Evolutionary conservation across 495 filamentous ascomycete genomes (phyloP).

Genomic region (Penicilliopsis zonata): DNA sequence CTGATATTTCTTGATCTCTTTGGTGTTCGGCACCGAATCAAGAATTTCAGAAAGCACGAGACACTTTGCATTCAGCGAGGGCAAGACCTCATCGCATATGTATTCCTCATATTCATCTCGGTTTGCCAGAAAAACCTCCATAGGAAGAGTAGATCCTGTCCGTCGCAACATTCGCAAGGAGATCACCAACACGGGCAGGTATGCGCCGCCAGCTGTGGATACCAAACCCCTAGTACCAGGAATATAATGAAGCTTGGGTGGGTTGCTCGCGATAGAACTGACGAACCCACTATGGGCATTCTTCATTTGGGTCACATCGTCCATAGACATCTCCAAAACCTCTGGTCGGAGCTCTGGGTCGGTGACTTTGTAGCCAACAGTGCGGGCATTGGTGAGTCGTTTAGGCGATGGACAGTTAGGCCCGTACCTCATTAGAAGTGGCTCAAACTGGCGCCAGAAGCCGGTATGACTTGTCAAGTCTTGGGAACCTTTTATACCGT

Average conservation of each 20-base stretch:
- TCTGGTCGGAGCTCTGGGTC: conserved; percentile 14
- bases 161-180: conserved; percentile 40
- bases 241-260: conserved; percentile 23
- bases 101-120: conserved; percentile 30
- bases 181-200: conserved; percentile 31
- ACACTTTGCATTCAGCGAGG: conserved; percentile 36
- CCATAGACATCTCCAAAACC: conserved; percentile 16
- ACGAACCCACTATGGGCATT: conserved; percentile 24
- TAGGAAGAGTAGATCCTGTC: conserved; percentile 38
- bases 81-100: conserved; percentile 37
- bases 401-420: conserved; percentile 12
- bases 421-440: conserved; percentile 7
- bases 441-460: conserved; percentile 17
- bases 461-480: conserved; percentile 10
- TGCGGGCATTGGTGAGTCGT: conserved; percentile 9
- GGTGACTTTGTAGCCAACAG: conserved; percentile 13
- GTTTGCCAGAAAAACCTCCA: conserved; percentile 41
- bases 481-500: not conserved
- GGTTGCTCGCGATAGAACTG: conserved; percentile 15
- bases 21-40: conserved; percentile 10
- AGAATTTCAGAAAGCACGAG: conserved; percentile 26
- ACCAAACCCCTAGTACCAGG: conserved; percentile 32
- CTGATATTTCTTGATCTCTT: conserved; percentile 32
- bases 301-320: conserved; percentile 18
- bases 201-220: conserved; percentile 19